Conservation (phyloP, 768 basidiomycete genomes). For the Mycena floridula region DNA sequence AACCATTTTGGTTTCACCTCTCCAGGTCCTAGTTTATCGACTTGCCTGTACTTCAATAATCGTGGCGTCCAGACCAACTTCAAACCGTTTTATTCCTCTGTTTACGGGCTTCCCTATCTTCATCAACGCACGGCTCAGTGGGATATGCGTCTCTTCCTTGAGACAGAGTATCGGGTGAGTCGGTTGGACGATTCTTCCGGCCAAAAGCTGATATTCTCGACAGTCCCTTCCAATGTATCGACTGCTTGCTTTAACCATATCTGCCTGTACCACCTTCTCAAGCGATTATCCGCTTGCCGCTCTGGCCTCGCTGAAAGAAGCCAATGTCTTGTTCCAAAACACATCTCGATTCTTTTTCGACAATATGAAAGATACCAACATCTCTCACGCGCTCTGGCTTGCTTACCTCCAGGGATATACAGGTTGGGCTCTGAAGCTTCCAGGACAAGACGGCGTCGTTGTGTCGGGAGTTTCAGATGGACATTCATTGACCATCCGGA, state of each 20-base stretch:
- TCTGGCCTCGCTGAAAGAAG: constrained; percentile 1
- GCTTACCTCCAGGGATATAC: constrained; percentile 11
- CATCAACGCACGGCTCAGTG: no score
- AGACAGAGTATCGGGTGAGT: no score
- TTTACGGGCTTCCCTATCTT: no score
- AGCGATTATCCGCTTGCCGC: constrained; percentile 2
- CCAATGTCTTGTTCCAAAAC: constrained; percentile 5
- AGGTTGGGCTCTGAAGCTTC: constrained; percentile 10
- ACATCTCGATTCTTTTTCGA: constrained; percentile 10
- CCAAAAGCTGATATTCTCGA: not conserved
- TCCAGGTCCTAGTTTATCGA: no score
- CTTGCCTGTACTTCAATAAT: no score
- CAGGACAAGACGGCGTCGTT: no score
- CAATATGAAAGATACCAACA: constrained; percentile 7
- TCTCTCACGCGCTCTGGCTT: constrained; percentile 8
- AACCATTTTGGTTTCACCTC: no score
- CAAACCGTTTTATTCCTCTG: no score
- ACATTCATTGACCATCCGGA: constrained; percentile 7
- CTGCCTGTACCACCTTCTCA: constrained; percentile 1
- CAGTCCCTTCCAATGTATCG: constrained; percentile 10
- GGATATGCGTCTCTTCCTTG: no score
- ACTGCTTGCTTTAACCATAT: not conserved
- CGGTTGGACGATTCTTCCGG: no score
- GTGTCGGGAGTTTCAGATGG: constrained; percentile 11
- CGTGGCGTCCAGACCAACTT: no score